Evolutionary conservation across 768 basidiomycete genomes (phyloP).

Genomic region (Boletus tomentosulus): DNA sequence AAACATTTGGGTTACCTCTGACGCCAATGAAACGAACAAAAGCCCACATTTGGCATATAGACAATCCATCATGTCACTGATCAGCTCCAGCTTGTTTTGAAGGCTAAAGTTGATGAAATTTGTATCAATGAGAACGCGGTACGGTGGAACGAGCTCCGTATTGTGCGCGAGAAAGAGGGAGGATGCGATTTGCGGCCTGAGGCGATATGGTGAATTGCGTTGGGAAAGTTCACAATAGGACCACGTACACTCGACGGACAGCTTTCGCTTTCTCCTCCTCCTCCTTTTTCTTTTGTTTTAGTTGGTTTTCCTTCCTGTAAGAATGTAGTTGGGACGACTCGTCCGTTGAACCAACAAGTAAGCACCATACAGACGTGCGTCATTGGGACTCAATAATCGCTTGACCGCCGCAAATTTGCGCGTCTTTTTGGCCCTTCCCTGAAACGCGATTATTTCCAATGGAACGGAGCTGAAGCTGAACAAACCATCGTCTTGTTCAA

Average conservation of each 20-base stretch:
- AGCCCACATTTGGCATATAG: slow-evolving; percentile 91
- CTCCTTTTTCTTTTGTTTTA: slow-evolving; percentile 84
- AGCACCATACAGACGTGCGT: slow-evolving; percentile 76
- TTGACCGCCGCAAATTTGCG: slow-evolving; percentile 94
- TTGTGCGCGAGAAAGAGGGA: slow-evolving; percentile 95
- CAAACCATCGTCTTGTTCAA: slow-evolving; percentile 16
- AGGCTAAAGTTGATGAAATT: slow-evolving; percentile 99
- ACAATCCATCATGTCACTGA: slow-evolving; percentile 99
- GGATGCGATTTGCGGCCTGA: slow-evolving; percentile 80
- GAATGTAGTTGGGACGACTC: slow-evolving; percentile 3
- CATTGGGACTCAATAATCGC: slow-evolving; percentile 89
- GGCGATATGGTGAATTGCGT: not conserved
- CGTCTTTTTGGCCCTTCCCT: slow-evolving; percentile 92
- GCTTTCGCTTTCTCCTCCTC: slow-evolving; percentile 76
- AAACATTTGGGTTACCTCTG: slow-evolving; percentile 3
- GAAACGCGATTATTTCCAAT: not conserved
- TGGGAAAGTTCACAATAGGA: not conserved
- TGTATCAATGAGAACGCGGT: slow-evolving; percentile 95
- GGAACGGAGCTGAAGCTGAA: not conserved
- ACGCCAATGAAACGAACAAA: not conserved
- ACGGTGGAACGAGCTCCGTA: slow-evolving; percentile 92
- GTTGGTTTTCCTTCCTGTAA: slow-evolving; percentile 85
- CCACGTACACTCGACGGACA: slow-evolving; percentile 71
- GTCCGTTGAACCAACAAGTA: not conserved
- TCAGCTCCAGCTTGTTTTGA: slow-evolving; percentile 94